Base-by-base conservation (phyloP, 2,329 filamentous ascomycete species). In the Alternaria viburni region DNA sequence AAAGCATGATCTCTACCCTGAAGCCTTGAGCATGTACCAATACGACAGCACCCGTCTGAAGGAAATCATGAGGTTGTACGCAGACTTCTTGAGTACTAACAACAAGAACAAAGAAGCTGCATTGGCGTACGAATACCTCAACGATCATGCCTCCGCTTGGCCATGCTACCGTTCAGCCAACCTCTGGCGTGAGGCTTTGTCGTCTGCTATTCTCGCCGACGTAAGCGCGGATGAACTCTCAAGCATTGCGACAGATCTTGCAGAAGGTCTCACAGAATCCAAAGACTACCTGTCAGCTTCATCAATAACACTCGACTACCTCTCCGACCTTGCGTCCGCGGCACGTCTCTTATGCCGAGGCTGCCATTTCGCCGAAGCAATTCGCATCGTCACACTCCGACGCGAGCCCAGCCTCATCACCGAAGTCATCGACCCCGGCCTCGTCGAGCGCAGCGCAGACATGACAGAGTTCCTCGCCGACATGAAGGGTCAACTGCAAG, bases 401-500 rank as follows among this genome's bases (percentile, higher is more conserved):
- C 81, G 82, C 3, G 86, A 88, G 15, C 81, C 87, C 0, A 83
- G 88, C 1, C 86, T 96, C 6, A 86, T 98, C 32, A 81, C 82
- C 26, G 81, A 86, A 0, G 87, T 92, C 57, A 86, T 99, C 13
- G 95, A 99, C 76, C 81, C 87, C 0, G 92, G 91, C 1, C 88
- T 99, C 6, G 87, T 90, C 5, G 95, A 98, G 61, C 89, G 92
- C 2, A 89, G 96, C 60, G 90, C 91, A 21, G 89, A 88, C 57
- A 94, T 91, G 73, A 97, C 93, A 1, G 96, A 98, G 77, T 89
- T 98, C 63, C 88, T 99, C 11, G 93, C 96, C 2, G 96, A 99
- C 79, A 98, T 95, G 87, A 93, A 93, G 78, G 85, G 85, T 0
- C 96, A 99, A 79, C 86, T 98, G 4, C 84, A 85, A 50, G 91